These are phyloP conservation scores for Limonomyces culmigenus DNA, from an alignment of 1,284 basidiomycete species.

Conservation along the genomic window DNA sequence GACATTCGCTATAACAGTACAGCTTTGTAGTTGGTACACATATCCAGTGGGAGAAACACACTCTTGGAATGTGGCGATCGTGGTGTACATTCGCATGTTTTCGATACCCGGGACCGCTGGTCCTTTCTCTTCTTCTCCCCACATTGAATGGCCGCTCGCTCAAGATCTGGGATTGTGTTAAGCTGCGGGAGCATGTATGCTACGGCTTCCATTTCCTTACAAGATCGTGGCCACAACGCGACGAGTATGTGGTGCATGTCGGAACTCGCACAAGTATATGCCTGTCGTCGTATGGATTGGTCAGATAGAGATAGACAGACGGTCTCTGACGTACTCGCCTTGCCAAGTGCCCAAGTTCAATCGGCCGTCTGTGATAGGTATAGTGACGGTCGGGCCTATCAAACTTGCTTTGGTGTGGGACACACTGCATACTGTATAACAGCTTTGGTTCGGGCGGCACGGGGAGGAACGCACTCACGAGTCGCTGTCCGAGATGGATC, in stretches of 20 bases:
- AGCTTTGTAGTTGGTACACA: too few relatives aligned
- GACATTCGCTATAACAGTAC: too few relatives aligned
- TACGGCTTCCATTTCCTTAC: constrained; percentile 20
- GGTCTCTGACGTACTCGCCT: constrained; percentile 22
- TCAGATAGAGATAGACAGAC: constrained; percentile 1
- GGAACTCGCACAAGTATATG: constrained; percentile 73
- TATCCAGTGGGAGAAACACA: neutral
- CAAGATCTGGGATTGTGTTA: neutral
- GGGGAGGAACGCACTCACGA: constrained; percentile 31
- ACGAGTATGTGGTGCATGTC: constrained; percentile 46
- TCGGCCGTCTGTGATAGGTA: constrained; percentile 73
- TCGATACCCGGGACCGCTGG: too few relatives aligned
- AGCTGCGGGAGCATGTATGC: neutral
- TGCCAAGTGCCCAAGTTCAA: constrained; percentile 89
- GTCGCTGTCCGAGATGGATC: constrained; percentile 21
- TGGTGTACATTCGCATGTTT: too few relatives aligned
- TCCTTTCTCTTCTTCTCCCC: too few relatives aligned
- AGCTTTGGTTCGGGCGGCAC: constrained; percentile 1
- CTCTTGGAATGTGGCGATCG: too few relatives aligned
- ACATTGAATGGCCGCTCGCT: too few relatives aligned
- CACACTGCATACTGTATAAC: constrained; percentile 26
- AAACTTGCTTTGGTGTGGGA: constrained; percentile 86
- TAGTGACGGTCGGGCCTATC: constrained; percentile 64
- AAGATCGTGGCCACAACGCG: constrained; percentile 71
- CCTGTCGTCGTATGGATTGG: constrained; percentile 20